Evolutionary conservation across 1,284 basidiomycete genomes (phyloP).

Genomic region (Porogramme epimiltina): DNA sequence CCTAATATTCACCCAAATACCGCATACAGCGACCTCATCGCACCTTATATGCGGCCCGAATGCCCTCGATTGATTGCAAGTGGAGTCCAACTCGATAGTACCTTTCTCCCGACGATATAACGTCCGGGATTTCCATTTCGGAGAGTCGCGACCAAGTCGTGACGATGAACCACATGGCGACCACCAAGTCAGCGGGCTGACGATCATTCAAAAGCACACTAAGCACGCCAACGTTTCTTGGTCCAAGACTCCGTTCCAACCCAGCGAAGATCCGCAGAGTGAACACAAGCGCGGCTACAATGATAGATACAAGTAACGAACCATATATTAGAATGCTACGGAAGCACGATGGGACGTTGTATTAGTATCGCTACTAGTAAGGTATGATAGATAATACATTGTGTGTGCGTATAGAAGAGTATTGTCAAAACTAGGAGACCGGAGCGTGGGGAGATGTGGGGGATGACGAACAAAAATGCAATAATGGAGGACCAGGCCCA

Average conservation of each 20-base stretch:
- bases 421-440: slow-evolving; percentile 15
- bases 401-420: slow-evolving; percentile 21
- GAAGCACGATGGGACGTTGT: slow-evolving; percentile 23
- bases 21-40: no score
- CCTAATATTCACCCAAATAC: no score
- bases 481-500: slow-evolving; percentile 22
- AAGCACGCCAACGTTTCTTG: slow-evolving; percentile 1
- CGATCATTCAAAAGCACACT: neutral
- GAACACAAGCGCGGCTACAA: neutral
- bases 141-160: no score
- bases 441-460: slow-evolving; percentile 13
- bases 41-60: no score
- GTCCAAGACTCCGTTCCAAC: slow-evolving; percentile 10
- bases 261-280: slow-evolving; percentile 9
- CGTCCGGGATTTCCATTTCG: no score
- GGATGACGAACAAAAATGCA: slow-evolving; percentile 18
- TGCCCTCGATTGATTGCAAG: no score
- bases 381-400: slow-evolving; percentile 30
- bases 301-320: slow-evolving; percentile 9
- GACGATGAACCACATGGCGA: no score
- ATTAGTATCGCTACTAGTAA: slow-evolving; percentile 28
- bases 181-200: neutral
- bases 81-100: no score
- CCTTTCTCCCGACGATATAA: no score
- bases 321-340: slow-evolving; percentile 25